Conservation (phyloP, 441 rosid genomes). For the Bocquillonia castaneifolia region DNA sequence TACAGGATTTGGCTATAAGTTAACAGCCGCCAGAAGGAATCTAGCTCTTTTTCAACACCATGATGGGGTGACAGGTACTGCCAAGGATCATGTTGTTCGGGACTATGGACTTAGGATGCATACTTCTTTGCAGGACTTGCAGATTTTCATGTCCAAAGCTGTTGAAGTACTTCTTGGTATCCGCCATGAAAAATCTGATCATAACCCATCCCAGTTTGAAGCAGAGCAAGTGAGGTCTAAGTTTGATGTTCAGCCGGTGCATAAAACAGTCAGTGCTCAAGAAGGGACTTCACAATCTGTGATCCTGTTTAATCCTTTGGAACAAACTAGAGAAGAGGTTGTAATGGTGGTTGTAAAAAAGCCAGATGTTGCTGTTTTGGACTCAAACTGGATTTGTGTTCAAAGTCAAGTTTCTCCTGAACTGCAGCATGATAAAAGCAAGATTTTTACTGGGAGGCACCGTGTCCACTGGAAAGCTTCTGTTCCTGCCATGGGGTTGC, state of each 20-base stretch:
- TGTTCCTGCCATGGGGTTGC: conserved; percentile 84
- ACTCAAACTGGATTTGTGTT: conserved; percentile 87
- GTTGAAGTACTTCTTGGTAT: conserved; percentile 77
- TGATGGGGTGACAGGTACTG: conserved; percentile 97
- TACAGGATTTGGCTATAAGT: conserved; percentile 65
- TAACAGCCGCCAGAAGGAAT: conserved; percentile 93
- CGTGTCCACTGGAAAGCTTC: conserved; percentile 91
- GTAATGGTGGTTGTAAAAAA: conserved; percentile 65
- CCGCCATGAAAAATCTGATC: conserved; percentile 78
- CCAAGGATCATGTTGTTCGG: conserved; percentile 86
- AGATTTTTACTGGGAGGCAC: conserved; percentile 74
- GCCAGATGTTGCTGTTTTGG: conserved; percentile 70
- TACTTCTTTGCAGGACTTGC: conserved; percentile 84
- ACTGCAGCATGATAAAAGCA: conserved; percentile 63
- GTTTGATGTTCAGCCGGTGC: conserved; percentile 78
- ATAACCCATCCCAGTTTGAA: conserved; percentile 66
- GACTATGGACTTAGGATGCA: conserved; percentile 93
- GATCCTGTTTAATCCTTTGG: conserved; percentile 73
- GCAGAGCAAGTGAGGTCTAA: conserved; percentile 73
- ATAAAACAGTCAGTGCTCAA: conserved; percentile 53
- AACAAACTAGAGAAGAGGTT: conserved; percentile 81
- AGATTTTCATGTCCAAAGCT: conserved; percentile 92
- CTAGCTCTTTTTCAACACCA: conserved; percentile 99
- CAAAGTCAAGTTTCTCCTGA: conserved; percentile 93
- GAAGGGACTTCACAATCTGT: conserved; percentile 79